A percentile compares a stretch with the other conserved stretches of the same genome.
Evolutionary conservation across 148 eudicot species (phyloP).

Genomic region (Polygonum maritimum): DNA sequence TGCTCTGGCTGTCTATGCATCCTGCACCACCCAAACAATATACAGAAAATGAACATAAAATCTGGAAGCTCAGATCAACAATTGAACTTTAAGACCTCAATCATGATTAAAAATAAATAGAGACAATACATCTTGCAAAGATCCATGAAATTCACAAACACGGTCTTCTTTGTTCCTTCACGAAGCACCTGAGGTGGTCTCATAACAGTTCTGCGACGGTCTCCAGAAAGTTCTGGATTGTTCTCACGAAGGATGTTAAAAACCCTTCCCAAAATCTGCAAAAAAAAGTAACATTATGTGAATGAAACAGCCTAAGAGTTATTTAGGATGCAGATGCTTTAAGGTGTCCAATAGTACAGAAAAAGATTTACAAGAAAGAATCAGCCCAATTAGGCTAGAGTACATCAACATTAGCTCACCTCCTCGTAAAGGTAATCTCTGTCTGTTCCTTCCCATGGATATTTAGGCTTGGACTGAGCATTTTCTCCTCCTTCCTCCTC

Average conservation of each 20-base stretch:
- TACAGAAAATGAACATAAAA: not conserved
- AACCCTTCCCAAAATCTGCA: conserved; percentile 86
- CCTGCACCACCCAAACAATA: conserved; percentile 28
- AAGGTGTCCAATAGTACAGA: not conserved
- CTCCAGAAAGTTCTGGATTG: conserved; percentile 97
- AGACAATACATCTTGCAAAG: conserved; percentile 76
- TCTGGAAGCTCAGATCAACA: not conserved
- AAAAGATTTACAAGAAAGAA: not conserved
- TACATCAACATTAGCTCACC: conserved; percentile 16
- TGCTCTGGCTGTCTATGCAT: conserved; percentile 99
- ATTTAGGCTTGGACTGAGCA: conserved; percentile 9
- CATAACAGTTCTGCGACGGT: conserved; percentile 90
- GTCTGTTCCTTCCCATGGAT: conserved; percentile 39
- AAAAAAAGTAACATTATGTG: not conserved
- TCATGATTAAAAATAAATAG: not conserved
- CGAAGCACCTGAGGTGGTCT: conserved; percentile 98
- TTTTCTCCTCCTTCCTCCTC: conserved; percentile 31
- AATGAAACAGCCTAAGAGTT: not conserved
- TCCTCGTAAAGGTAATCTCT: conserved; percentile 37
- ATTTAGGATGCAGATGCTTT: not conserved
- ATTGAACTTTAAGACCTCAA: not conserved
- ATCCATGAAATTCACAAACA: conserved; percentile 91
- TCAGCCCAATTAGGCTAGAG: not conserved
- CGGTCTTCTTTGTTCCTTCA: conserved; percentile 97
- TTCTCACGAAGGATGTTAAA: conserved; percentile 87